A percentile compares a stretch with the other conserved stretches of the same genome.
These are phyloP conservation scores for Talaromyces sp. DNA, from an alignment of 2,329 filamentous ascomycete genomes.

Conservation along the genomic window DNA sequence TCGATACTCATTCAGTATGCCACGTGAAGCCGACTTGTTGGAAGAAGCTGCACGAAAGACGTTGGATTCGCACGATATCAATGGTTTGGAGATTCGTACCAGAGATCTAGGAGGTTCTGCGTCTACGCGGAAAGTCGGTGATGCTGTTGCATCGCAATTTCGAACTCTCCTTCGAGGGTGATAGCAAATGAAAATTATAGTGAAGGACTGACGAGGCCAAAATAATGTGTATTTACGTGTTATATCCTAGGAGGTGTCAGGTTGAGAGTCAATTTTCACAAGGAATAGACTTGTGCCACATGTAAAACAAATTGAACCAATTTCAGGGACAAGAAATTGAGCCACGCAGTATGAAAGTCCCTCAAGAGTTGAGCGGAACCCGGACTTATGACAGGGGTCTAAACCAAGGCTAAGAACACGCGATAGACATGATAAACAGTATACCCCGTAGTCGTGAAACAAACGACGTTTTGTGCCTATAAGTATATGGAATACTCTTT, in stretches of 20 bases:
- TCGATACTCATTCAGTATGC: constrained; percentile 75
- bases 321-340: no score
- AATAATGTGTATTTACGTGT: background rate
- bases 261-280: background rate
- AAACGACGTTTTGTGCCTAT: no score
- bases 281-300: no score
- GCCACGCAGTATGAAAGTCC: no score
- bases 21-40: constrained; percentile 67
- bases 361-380: no score
- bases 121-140: constrained; percentile 68
- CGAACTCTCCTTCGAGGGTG: background rate
- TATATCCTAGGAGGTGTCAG: background rate
- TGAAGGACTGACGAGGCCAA: background rate
- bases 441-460: no score
- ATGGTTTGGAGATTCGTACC: constrained; percentile 52
- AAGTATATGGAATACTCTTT: no score
- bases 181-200: background rate
- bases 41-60: constrained; percentile 72
- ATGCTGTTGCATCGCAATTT: constrained; percentile 46
- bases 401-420: no score
- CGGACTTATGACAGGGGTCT: no score
- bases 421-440: no score
- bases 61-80: constrained; percentile 60
- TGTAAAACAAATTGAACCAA: no score
- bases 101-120: constrained; percentile 72